Base-by-base conservation (phyloP, 805 yeast genomes). In the Starmera amethionina region DNA sequence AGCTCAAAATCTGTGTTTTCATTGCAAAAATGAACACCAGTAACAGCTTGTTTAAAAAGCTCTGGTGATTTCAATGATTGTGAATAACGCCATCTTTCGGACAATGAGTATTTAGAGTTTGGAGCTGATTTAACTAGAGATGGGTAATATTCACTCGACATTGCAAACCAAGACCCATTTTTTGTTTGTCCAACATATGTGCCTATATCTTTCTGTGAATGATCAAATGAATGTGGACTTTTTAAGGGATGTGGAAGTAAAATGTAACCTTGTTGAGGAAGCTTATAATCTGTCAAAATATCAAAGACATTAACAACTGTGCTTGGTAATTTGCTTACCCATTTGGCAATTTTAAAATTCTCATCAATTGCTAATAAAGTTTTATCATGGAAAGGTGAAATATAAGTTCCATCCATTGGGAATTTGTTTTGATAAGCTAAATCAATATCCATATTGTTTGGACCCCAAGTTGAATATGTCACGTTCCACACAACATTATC, bases 401-500 rank as follows among this genome's bases (percentile, higher is more conserved):
- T 77, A 48, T 82, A 83, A 3, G 87, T 63, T 30, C 79, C 78
- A 59, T 89, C 97, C 14, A 70, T 56, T 4, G 94, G 77, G 18
- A 68, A 65, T 37, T 63, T 63, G 45, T 75, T 72, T 47, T 77
- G 77, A 31, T 52, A 50, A 3, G 65, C 67, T 34, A 76, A 58
- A 42, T 65, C 70, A 12, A 56, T 56, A 58, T 90, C 95, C 39
- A 88, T 65, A 47, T 85, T 79, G 58, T 90, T 90, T 35, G 95
- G 95, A 9, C 93, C 94, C 96, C 97, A 93, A 31, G 81, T 72
- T 1, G 94, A 71, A 54, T 82, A 88, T 0, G 89, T 79, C 14
- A 93, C 84, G 52, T 87, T 84, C 93, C 96, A 89, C 2, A 79
- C 73, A 0, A 80, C 63, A 44, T 77, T 76, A 44, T 75, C 72